Evolutionary conservation across 441 rosid species (phyloP), one percentile per base, ranked within the genome.

Genomic region (Pelargonium citronellum): DNA sequence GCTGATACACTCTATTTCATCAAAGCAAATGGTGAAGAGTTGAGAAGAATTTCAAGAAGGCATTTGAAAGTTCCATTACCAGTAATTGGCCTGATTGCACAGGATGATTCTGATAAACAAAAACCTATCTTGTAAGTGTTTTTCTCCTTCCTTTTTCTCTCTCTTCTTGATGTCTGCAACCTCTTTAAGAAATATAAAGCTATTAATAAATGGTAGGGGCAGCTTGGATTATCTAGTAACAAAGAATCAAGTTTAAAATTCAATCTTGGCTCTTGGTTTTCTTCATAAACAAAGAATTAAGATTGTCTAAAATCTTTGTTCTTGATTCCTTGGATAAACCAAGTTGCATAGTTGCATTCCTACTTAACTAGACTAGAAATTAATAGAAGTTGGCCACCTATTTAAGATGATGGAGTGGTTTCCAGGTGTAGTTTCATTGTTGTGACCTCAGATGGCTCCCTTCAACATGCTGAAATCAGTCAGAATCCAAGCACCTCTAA

Each of bases 21-120:
- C 75, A 88, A 86, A 85, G 83, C 90, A 79, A 90, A 84, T 41
- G 99, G 98, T 67, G 95, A 87, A 74, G 96, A 89, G 79, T 87
- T 91, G 72, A 82, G 87, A 61, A 86, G 83, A 79, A 75, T 85
- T 80, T 80, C 85, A 22, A 83, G 74, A 79, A 81, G 78, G 81
- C 84, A 85, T 75, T 79, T 92, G 57, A 89, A 85, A 80, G 80
- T 85, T 70, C 82, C 91, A 80, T 83, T 77, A 70, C 77, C 96
- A 44, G 73, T 92, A 67, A 81, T 87, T 72, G 94, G 93, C 78
- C 72, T 95, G 72, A 78, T 95, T 77, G 82, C 74, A 11, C 83
- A 80, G 37, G 87, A 84, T 66, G 84, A 77, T 69, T 67, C 67
- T 61, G 86, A 78, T 73, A 68, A 61, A 55, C 84, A 75, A 43